Evolutionary conservation across 176 grass and related monocot species (phyloP).

Genomic region (Otatea glauca): DNA sequence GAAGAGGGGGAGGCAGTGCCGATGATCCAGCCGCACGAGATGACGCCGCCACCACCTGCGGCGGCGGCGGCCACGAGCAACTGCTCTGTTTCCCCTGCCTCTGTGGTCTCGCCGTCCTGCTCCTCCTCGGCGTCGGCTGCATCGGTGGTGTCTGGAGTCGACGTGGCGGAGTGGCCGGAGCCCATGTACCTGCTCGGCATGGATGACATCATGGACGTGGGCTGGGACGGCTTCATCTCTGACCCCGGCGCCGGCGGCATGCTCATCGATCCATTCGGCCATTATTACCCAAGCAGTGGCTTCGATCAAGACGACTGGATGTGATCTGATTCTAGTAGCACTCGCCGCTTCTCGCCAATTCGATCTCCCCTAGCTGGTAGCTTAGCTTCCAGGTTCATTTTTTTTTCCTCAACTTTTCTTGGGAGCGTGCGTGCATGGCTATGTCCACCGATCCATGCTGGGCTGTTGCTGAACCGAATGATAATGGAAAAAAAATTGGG

Average conservation of each 20-base stretch:
- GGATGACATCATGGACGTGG: slow-evolving; percentile 58
- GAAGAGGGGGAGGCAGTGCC: neutral
- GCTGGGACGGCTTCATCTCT: slow-evolving; percentile 44
- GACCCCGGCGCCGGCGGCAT: neutral
- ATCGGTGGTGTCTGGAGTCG: slow-evolving; percentile 25
- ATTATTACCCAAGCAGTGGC: slow-evolving; percentile 36
- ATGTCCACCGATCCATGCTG: slow-evolving; percentile 24
- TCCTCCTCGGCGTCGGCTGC: slow-evolving; percentile 44
- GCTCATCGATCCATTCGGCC: slow-evolving; percentile 41
- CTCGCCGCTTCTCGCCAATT: neutral
- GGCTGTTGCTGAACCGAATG: neutral
- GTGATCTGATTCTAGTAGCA: slow-evolving; percentile 30
- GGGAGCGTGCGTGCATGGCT: neutral
- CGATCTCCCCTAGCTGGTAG: slow-evolving; percentile 5
- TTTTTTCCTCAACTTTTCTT: neutral
- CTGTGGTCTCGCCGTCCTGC: slow-evolving; percentile 55
- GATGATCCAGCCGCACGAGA: slow-evolving; percentile 18
- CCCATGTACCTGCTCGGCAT: slow-evolving; percentile 65
- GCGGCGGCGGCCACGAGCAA: neutral
- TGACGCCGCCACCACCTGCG: neutral
- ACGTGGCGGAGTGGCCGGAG: slow-evolving; percentile 70
- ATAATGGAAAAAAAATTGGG: neutral
- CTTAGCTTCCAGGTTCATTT: slow-evolving; percentile 40
- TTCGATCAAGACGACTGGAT: slow-evolving; percentile 50
- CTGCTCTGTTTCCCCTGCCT: slow-evolving; percentile 48